A percentile compares a stretch with the other conserved stretches of the same genome.
Evolutionary conservation across 352 stramenopile genomes (phyloP).

Genomic region (Globisporangium cylindrosporum): DNA sequence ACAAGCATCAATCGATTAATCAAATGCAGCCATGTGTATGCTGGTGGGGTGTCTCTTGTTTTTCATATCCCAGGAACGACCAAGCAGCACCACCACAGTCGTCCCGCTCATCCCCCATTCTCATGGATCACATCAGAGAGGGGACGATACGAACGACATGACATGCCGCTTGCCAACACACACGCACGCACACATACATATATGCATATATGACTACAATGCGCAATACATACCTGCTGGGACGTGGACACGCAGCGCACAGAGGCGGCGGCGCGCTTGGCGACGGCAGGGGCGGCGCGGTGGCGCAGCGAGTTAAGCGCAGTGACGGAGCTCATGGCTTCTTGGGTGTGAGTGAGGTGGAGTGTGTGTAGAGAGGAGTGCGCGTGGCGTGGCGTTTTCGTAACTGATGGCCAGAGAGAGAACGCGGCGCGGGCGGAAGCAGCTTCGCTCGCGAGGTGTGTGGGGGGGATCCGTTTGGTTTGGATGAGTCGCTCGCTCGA

Average conservation of each 20-base stretch:
- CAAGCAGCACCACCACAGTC: not conserved
- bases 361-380: constrained; percentile 1
- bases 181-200: not conserved
- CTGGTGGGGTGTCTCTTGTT: not conserved
- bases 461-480: not conserved
- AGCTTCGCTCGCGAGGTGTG: not conserved
- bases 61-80: not conserved
- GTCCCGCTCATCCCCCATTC: not conserved
- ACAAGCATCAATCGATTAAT: not conserved
- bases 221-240: constrained; percentile 30
- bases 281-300: constrained; percentile 4
- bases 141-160: not conserved
- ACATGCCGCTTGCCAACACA: constrained; percentile 1
- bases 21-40: not conserved
- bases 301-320: constrained; percentile 1
- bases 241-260: constrained; percentile 37
- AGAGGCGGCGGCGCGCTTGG: constrained; percentile 8
- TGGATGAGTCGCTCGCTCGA: not conserved
- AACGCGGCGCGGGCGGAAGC: not conserved
- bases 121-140: not conserved
- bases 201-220: not conserved
- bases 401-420: constrained; percentile 3
- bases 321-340: constrained; percentile 9
- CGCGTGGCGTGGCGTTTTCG: constrained; percentile 7
- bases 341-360: not conserved